These are phyloP conservation scores for Ananas comosus DNA, from an alignment of 176 grass and related monocot genomes.

Conservation along the genomic window DNA sequence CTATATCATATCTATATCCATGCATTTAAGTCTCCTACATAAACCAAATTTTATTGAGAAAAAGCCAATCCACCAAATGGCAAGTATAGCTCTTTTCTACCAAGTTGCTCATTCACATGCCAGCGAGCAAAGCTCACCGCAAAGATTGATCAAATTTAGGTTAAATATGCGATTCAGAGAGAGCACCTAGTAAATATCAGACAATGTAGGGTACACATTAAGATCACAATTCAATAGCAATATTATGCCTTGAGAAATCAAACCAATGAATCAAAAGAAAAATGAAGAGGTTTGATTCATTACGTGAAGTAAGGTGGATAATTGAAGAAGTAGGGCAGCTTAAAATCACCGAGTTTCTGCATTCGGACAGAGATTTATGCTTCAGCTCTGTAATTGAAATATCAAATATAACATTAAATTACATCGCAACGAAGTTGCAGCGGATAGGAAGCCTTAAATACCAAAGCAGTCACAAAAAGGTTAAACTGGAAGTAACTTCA, in stretches of 20 bases:
- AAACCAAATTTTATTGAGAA: neutral
- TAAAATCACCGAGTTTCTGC: conserved; percentile 50
- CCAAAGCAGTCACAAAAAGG: neutral
- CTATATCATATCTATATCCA: neutral
- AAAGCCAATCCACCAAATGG: neutral
- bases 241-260: neutral
- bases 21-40: neutral
- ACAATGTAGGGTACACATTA: neutral
- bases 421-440: neutral
- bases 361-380: conserved; percentile 20
- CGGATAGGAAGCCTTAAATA: neutral
- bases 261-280: neutral
- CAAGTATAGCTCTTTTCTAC: neutral
- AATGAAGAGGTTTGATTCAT: conserved; percentile 4
- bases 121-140: neutral
- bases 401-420: neutral
- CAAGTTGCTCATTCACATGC: neutral
- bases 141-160: neutral
- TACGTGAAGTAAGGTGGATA: conserved; percentile 96
- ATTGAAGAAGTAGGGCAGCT: conserved; percentile 73
- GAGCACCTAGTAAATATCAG: neutral
- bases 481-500: too few relatives aligned
- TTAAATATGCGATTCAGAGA: neutral
- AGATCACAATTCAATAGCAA: neutral
- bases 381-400: conserved; percentile 1